These are phyloP conservation scores for Claviceps arundinis DNA, from an alignment of 2,329 filamentous ascomycete genomes.

Conservation along the genomic window DNA sequence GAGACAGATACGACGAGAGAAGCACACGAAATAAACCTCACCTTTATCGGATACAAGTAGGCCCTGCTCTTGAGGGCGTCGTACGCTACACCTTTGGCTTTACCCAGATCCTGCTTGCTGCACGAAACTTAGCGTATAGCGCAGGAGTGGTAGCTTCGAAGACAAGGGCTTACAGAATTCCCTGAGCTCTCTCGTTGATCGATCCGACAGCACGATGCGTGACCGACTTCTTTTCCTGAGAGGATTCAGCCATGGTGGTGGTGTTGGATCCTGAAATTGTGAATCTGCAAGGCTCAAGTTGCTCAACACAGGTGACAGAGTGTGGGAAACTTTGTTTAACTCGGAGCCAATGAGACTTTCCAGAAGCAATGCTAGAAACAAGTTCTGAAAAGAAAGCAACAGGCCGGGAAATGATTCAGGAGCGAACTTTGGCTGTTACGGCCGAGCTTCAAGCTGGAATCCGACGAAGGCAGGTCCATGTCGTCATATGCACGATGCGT, in stretches of 20 bases:
- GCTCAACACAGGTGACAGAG: background rate
- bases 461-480: background rate
- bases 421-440: too few species aligned
- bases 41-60: slow-evolving; percentile 76
- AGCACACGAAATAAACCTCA: slow-evolving; percentile 11
- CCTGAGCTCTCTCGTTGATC: slow-evolving; percentile 32
- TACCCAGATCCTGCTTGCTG: slow-evolving; percentile 57
- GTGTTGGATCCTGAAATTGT: background rate
- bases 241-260: slow-evolving; percentile 8
- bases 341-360: background rate
- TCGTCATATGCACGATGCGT: slow-evolving; percentile 2
- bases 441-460: background rate
- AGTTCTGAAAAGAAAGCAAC: background rate
- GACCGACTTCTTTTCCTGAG: slow-evolving; percentile 10
- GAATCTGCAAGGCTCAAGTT: too few species aligned
- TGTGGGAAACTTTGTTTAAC: background rate
- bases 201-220: slow-evolving; percentile 23
- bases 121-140: background rate
- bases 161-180: slow-evolving; percentile 28
- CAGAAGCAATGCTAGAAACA: background rate
- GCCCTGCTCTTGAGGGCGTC: slow-evolving; percentile 64
- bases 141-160: too few species aligned
- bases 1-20: too few species aligned
- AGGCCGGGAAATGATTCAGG: too few species aligned
- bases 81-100: slow-evolving; percentile 47